A percentile compares a stretch with the other conserved stretches of the same genome.
These are phyloP conservation scores for Chaetoceros muelleri DNA, from an alignment of 108 stramenopile species.

Conservation along the genomic window DNA sequence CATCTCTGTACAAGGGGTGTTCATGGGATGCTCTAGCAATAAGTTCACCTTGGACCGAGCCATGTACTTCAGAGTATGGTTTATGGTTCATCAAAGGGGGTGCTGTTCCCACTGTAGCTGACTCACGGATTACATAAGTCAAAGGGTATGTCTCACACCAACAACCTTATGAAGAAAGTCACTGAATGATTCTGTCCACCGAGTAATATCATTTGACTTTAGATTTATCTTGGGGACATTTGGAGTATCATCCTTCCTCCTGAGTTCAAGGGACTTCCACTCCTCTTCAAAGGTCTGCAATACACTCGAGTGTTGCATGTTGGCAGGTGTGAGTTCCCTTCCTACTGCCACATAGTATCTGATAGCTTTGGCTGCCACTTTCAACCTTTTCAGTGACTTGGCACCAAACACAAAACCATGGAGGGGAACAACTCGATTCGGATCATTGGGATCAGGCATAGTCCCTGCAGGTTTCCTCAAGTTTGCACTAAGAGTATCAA, in stretches of 20 bases:
- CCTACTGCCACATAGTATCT: constrained; percentile 8
- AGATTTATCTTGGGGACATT: no score
- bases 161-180: no score
- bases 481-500: constrained; percentile 3
- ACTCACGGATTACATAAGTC: constrained; percentile 10
- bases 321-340: no score
- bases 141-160: constrained; percentile 2
- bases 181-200: no score
- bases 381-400: constrained; percentile 1
- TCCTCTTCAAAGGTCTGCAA: not conserved
- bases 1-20: constrained; percentile 3
- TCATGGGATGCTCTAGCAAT: constrained; percentile 11
- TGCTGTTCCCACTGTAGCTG: not conserved
- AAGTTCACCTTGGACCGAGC: constrained; percentile 10
- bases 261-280: no score
- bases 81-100: not conserved
- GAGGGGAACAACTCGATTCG: not conserved
- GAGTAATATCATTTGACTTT: no score
- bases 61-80: constrained; percentile 2
- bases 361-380: constrained; percentile 1
- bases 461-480: not conserved
- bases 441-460: not conserved
- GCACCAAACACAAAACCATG: constrained; percentile 12
- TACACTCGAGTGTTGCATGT: no score
- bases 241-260: no score